Evolutionary conservation across 495 filamentous ascomycete species (phyloP).

Genomic region (Elasticomyces elasticus): DNA sequence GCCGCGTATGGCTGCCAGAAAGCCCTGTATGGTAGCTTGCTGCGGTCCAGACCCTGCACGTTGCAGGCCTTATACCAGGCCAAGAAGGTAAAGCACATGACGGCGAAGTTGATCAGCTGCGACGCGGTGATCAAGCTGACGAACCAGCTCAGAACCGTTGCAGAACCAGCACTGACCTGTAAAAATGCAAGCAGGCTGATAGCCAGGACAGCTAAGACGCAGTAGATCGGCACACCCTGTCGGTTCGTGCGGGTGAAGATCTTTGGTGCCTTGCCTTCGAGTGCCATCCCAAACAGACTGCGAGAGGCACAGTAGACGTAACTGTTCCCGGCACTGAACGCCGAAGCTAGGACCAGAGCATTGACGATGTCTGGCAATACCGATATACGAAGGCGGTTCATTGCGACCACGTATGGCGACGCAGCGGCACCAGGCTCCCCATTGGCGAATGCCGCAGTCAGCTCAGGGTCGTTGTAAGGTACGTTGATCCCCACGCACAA

Average conservation of each 20-base stretch:
- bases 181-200: slow-evolving; percentile 55
- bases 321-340: slow-evolving; percentile 60
- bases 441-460: slow-evolving; percentile 23
- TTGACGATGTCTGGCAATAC: slow-evolving; percentile 65
- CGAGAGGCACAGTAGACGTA: slow-evolving; percentile 74
- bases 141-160: slow-evolving; percentile 35
- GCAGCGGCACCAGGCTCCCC: slow-evolving; percentile 51
- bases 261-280: slow-evolving; percentile 53
- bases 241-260: slow-evolving; percentile 46
- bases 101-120: slow-evolving; percentile 48
- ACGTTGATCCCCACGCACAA: slow-evolving; percentile 49
- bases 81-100: slow-evolving; percentile 40
- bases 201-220: slow-evolving; percentile 42
- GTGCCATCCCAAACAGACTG: slow-evolving; percentile 58
- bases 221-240: slow-evolving; percentile 51
- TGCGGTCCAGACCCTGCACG: slow-evolving; percentile 44
- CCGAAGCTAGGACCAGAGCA: slow-evolving; percentile 57
- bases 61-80: slow-evolving; percentile 47
- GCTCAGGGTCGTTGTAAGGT: slow-evolving; percentile 23
- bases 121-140: slow-evolving; percentile 32
- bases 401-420: slow-evolving; percentile 55
- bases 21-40: slow-evolving; percentile 47
- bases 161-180: slow-evolving; percentile 39
- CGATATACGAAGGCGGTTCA: slow-evolving; percentile 50
- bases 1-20: slow-evolving; percentile 54